Evolutionary conservation across 441 rosid genomes (phyloP), one percentile per base, ranked within the genome.

Genomic region (Mallotus japonicus): DNA sequence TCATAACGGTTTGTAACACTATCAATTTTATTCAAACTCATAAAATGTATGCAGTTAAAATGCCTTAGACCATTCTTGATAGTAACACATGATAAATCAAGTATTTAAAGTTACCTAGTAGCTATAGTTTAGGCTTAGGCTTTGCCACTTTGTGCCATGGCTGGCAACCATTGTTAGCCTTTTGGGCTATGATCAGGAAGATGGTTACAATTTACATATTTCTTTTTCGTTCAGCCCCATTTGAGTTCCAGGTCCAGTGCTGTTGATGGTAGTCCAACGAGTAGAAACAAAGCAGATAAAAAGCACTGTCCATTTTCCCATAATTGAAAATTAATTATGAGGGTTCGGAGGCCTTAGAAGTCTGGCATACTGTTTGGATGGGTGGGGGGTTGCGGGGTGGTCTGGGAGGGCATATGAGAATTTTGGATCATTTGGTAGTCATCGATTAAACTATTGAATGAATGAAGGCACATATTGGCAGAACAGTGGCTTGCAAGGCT

Each of bases 1-100:
- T 65, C 63, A 67, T 19, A 20, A 70, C 61, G 69, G 64, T 61
- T 59, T 63, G 54, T 80, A 66, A 66, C 44, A 20, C 13, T 65
- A 63, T 62, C 61, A 67, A 51, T 44, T 67, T 32, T 1, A 1
- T 17, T 50, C 17, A 9, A 4, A 5, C 28, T 62, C 34, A 22
- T 60, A 28, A 2, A 22, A 5, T 28, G 62, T 34, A 11, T 62
- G 5, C 24, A n/a, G 50, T 49, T 37, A 50, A 24, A 20, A 13
- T 40, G 17, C 40, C 20, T 55, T 40, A 55, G 17, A 11, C 20
- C 22, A 54, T 54, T 17, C 20, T 16, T n/a, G 57, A 54, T 54
- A 5, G 57, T 54, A 17, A 54, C 17, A 49, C 32, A 15, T 8
- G 11, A 20, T 63, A 17, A 63, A 16, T n/a, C 28, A 63, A 37